Conservation (phyloP, 2,329 filamentous ascomycete genomes). For the Aspergillus sp. region DNA sequence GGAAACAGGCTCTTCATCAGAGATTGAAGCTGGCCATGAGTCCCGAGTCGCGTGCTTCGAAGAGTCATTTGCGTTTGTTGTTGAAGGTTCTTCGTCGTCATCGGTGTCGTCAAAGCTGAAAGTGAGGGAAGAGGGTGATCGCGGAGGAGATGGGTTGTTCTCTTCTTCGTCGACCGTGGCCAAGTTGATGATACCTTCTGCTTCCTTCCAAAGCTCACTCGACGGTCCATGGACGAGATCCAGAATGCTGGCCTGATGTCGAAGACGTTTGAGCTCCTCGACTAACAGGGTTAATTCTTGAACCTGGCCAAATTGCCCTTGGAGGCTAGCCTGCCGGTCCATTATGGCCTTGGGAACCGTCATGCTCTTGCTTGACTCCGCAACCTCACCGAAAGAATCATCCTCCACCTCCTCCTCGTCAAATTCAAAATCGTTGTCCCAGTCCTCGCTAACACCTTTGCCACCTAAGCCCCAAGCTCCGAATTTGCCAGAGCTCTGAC, state of each 20-base stretch:
- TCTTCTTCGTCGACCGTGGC: conserved; percentile 57
- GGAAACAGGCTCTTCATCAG: conserved; percentile 16
- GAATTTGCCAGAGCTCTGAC: conserved; percentile 50
- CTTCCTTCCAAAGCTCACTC: conserved; percentile 53
- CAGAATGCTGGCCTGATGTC: conserved; percentile 46
- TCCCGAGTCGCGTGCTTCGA: conserved; percentile 25
- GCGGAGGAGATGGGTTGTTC: conserved; percentile 40
- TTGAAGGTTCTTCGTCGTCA: conserved; percentile 45
- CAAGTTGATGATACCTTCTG: conserved; percentile 59
- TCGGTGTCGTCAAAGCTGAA: conserved; percentile 54
- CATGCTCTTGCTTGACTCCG: conserved; percentile 24
- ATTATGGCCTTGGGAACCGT: conserved; percentile 54
- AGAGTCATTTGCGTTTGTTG: conserved; percentile 16
- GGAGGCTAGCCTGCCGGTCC: conserved; percentile 57
- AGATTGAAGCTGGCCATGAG: conserved; percentile 23
- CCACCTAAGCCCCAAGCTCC: conserved; percentile 59
- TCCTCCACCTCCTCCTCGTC: conserved; percentile 46
- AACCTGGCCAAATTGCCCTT: conserved; percentile 57
- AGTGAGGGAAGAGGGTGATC: conserved; percentile 49
- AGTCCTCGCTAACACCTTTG: conserved; percentile 59
- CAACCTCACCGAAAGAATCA: conserved; percentile 34
- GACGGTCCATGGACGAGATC: conserved; percentile 48
- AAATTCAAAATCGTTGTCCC: conserved; percentile 62
- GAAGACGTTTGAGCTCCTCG: conserved; percentile 56
- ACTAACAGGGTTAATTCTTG: conserved; percentile 57